Percentiles rank a stretch among this genome's conserved stretches.
Conservation (phyloP, 2,329 filamentous ascomycete genomes). For the Aspergillus neoniger region DNA sequence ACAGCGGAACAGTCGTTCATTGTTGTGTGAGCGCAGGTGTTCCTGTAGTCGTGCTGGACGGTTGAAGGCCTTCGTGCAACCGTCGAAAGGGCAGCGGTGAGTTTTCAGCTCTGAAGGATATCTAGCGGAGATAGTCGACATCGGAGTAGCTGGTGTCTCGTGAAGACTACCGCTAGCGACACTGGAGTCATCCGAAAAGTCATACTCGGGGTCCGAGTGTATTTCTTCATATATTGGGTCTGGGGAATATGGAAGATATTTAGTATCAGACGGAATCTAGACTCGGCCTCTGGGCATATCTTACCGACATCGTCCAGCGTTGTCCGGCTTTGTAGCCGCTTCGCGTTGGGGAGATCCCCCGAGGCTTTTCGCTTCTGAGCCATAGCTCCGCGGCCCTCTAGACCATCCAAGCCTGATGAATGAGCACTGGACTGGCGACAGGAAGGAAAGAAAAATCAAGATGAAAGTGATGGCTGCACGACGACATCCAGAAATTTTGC, state of each 20-base stretch:
- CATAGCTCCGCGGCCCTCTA: conserved; percentile 29
- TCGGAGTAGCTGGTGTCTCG: conserved; percentile 54
- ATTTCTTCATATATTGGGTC: conserved; percentile 37
- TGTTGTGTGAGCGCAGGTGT: conserved; percentile 81
- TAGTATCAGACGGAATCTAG: background rate
- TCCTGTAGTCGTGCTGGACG: conserved; percentile 77
- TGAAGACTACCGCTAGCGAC: conserved; percentile 34
- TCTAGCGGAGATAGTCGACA: conserved; percentile 51
- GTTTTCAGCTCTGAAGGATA: conserved; percentile 73
- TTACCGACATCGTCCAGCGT: conserved; percentile 34
- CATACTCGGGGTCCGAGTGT: conserved; percentile 38
- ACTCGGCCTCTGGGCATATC: conserved; percentile 13
- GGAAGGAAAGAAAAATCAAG: background rate
- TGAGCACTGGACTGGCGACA: conserved; percentile 4
- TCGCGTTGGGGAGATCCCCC: conserved; percentile 30
- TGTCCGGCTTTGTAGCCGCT: conserved; percentile 34
- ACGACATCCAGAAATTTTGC: conserved; percentile 31
- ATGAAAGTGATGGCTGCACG: conserved; percentile 6
- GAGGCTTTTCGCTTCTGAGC: conserved; percentile 38
- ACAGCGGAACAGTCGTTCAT: conserved; percentile 79
- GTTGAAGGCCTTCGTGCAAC: conserved; percentile 82
- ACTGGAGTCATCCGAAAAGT: conserved; percentile 32
- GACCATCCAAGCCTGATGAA: conserved; percentile 1
- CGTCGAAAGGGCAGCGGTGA: conserved; percentile 71
- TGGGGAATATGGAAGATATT: conserved; percentile 9